A percentile compares a stretch with the other conserved stretches of the same genome.
Conservation (phyloP, 371 early-diverging fungal species). For the Mortierella sp. region DNA sequence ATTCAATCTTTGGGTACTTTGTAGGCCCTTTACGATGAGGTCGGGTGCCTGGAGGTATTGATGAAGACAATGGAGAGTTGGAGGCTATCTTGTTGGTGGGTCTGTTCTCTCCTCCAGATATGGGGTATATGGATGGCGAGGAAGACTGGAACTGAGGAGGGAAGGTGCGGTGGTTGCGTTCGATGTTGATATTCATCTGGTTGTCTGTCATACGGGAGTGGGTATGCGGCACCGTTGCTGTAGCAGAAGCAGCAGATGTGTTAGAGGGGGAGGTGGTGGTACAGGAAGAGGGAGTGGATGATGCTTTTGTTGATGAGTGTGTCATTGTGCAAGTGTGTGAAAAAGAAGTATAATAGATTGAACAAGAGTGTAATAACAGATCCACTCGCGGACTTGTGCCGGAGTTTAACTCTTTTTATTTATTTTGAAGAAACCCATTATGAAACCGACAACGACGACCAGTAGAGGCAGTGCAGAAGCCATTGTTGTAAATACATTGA, state of each 20-base stretch:
- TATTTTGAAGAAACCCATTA: too few species aligned
- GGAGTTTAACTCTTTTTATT: too few species aligned
- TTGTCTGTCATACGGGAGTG: slow-evolving; percentile 8
- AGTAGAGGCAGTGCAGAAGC: too few species aligned
- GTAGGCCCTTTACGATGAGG: slow-evolving; percentile 27
- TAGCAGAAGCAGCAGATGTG: background rate
- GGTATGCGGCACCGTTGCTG: slow-evolving; percentile 1
- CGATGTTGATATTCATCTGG: slow-evolving; percentile 32
- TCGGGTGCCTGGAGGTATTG: slow-evolving; percentile 36
- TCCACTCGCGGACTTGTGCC: too few species aligned
- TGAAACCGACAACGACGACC: too few species aligned
- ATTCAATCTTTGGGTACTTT: slow-evolving; percentile 34
- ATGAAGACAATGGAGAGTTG: slow-evolving; percentile 10
- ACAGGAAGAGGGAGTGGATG: slow-evolving; percentile 1
- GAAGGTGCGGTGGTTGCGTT: slow-evolving; percentile 31
- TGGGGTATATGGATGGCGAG: slow-evolving; percentile 36
- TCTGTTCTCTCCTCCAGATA: too few species aligned
- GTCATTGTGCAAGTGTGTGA: too few species aligned
- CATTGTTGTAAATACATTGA: too few species aligned
- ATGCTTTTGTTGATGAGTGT: background rate
- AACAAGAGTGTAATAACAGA: too few species aligned
- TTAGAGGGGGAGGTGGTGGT: background rate
- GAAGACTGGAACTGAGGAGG: slow-evolving; percentile 9
- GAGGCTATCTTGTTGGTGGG: slow-evolving; percentile 32
- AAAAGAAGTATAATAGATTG: too few species aligned